Base-by-base conservation (phyloP, 1,284 basidiomycete genomes). In the Fomitiporia mediterranea region DNA sequence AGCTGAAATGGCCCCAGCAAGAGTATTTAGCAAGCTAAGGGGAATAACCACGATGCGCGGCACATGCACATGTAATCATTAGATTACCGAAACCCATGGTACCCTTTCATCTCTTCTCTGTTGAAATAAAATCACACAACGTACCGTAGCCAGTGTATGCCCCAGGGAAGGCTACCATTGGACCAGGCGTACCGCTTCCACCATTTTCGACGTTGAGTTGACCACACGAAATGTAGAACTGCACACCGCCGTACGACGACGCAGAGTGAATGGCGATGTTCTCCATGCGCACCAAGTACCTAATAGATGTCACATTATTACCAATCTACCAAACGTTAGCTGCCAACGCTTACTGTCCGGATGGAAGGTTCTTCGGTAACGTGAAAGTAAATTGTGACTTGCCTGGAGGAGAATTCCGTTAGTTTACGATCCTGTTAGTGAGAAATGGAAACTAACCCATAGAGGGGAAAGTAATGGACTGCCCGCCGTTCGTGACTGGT, bases 121-220 rank as follows among this genome's bases (percentile, higher is more conserved):
- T n/a, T n/a, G n/a, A n/a, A n/a, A n/a, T n/a, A n/a, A n/a, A n/a
- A n/a, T n/a, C n/a, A n/a, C n/a, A n/a, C n/a, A n/a, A n/a, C n/a
- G n/a, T n/a, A n/a, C n/a, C 56, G 28, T 59, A 53, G 35, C 70
- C 71, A 37, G 70, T 72, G 68, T 73, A 73, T 15, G 68, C 69
- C 35, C 70, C 71, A 2, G 70, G 70, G 53, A 71, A 68, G 13
- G 67, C 63, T 27, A 72, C 71, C 23, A 68, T 55, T 11, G 71
- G 71, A 3, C 62, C 65, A 19, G 65, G 71, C 19, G 57, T 67
- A 55, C 70, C 71, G 60, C 62, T 68, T 27, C 71, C 71, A 17
- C 71, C 70, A 61, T 68, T 67, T 44, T 62, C 66, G 57, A 73
- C 68, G 60, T 70, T 67, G 63, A 73, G 56, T 55, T 69, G 67